Evolutionary conservation across 2,329 filamentous ascomycete species (phyloP), one percentile per base, ranked within the genome.

Genomic region (Fulvia fulva): DNA sequence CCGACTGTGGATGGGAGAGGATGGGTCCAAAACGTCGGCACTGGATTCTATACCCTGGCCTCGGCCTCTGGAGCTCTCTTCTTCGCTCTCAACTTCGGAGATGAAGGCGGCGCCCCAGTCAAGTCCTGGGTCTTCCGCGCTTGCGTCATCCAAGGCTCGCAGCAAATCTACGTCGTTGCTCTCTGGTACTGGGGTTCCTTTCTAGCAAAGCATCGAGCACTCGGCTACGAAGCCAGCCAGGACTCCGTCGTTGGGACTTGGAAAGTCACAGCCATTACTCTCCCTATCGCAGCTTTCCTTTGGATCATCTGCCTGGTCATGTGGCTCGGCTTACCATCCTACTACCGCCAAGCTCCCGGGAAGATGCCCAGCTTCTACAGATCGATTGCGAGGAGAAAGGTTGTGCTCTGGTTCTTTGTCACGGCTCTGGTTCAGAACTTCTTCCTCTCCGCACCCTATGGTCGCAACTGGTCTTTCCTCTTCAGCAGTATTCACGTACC

Each of bases 101-200:
- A 65, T 51, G 65, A 66, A 32, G 67, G 67, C 34, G 84, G 83
- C 51, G 78, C 80, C 2, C 82, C 83, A 4, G 80, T 85, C 43
- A 83, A 81, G 66, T 77, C 81, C 22, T 87, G 84, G 84, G 83
- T 84, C 14, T 84, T 83, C 71, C 80, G 85, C 58, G 85, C 85
- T 7, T 84, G 83, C 65, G 68, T 83, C 16, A 84, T 87, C 53
- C 83, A 87, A 68, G 85, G 85, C 44, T 83, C 83, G 6, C 85
- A 87, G 64, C 85, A 87, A 67, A 75, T 84, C 60, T 87, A 87
- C 68, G 78, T 86, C 50, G 80, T 83, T n/a, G 81, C 79, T 7
- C 77, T 88, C 9, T 88, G 84, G 84, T 87, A 83, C 71, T 87
- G 85, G 85, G 85, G 85, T 25, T 78, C 78, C 5, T 76, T 79